Base-by-base conservation (phyloP, 306 rosid species). In the Pyrus betulifolia region DNA sequence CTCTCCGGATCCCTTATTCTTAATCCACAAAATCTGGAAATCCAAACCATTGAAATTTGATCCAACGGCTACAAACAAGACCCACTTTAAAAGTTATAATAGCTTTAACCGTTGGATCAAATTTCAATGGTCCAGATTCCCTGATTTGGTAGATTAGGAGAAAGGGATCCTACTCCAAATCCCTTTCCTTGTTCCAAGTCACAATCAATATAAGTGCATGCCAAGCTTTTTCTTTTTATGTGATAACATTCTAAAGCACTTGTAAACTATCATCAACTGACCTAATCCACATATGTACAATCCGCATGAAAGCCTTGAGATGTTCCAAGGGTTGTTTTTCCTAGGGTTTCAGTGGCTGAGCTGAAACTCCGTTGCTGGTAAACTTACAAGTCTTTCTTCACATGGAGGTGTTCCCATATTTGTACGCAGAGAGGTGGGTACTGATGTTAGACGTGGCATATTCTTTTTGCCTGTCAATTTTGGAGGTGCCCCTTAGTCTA, bases 401-500 rank as follows among this genome's bases (percentile, higher is more conserved):
- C 58, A 69, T 51, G 76, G 25, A 27, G 17, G 30, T 28, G 72
- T 52, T 15, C 57, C 64, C 62, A 19, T 10, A 30, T 13, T 40
- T 63, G 70, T 21, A 30, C 25, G 64, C 65, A 49, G 76, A 49
- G 82, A 19, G 23, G 18, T 49, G 40, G 8, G 49, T 18, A 9
- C 60, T 2, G 8, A 59, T 63, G 74, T 58, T 51, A 46, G 75
- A 68, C 42, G 71, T 54, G 67, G 30, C 71, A 54, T 65, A 33
- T 46, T 21, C 33, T 58, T 71, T 79, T 66, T 23, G 65, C 70
- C 63, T 15, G 51, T 54, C 80, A 68, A 62, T 75, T 63, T 57
- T 44, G 25, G 75, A 65, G 28, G 74, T 74, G 42, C 65, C 78
- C 25, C 45, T 52, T 28, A 83, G 40, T 62, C 70, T 79, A 79